These are phyloP conservation scores for Fusarium coffeatum DNA, from an alignment of 2,329 filamentous ascomycete genomes.

Conservation along the genomic window DNA sequence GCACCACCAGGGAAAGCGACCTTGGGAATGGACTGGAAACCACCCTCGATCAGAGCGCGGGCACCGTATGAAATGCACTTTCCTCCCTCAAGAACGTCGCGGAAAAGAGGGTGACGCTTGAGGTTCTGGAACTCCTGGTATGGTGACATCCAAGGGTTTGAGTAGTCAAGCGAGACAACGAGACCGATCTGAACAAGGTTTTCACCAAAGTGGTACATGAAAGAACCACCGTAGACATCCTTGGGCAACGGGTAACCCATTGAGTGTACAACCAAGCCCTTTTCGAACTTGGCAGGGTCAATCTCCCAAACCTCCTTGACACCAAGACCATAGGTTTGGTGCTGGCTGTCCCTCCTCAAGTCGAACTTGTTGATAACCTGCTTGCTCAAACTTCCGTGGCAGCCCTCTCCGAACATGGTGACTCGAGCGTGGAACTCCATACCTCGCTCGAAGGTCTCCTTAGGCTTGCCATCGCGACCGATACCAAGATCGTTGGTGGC, in stretches of 20 bases:
- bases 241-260: constrained; percentile 91
- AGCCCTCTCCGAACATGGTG: constrained; percentile 93
- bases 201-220: constrained; percentile 99
- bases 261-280: constrained; percentile 86
- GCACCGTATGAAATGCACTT: constrained; percentile 98
- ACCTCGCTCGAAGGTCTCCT: constrained; percentile 91
- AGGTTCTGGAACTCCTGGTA: constrained; percentile 98
- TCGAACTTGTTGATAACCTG: constrained; percentile 96
- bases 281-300: constrained; percentile 89
- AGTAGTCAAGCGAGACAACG: constrained; percentile 93
- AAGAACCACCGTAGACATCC: constrained; percentile 96
- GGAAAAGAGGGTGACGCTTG: constrained; percentile 96
- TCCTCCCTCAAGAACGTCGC: constrained; percentile 87
- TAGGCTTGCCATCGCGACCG: constrained; percentile 82
- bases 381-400: constrained; percentile 94
- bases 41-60: constrained; percentile 90
- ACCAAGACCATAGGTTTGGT: constrained; percentile 94
- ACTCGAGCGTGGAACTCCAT: constrained; percentile 98
- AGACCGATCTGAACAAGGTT: constrained; percentile 93
- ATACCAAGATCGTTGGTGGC: constrained; percentile 96
- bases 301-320: constrained; percentile 99
- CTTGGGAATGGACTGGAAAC: constrained; percentile 97
- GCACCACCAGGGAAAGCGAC: constrained; percentile 96
- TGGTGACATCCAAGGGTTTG: constrained; percentile 95
- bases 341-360: constrained; percentile 86